phyloP scores from a whole-genome alignment of 345 rosid species.

The Aquilaria malaccensis region DNA sequence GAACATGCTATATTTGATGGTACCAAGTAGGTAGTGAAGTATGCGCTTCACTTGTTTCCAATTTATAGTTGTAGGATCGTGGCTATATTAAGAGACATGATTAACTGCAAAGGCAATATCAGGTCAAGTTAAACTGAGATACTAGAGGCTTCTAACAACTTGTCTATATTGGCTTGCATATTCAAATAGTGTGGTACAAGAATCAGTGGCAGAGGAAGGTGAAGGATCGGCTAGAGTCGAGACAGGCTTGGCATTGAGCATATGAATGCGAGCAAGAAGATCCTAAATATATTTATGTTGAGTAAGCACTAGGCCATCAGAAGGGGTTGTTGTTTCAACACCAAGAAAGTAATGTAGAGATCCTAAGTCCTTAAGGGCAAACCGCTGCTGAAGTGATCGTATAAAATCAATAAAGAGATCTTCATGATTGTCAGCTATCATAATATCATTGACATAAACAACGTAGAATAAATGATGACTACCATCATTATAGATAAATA shows the following conservation, averaged over 20 bases:
- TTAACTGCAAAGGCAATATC: background rate
- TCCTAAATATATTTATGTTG: background rate
- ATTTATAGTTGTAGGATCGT: background rate
- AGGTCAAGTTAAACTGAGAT: background rate
- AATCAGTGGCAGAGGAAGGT: no score
- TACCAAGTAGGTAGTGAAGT: no score
- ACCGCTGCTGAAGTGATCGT: background rate
- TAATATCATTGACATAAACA: background rate
- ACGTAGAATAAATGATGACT: background rate
- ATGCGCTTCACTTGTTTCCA: background rate
- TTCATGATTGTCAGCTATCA: background rate
- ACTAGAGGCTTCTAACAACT: background rate
- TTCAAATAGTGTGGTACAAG: background rate
- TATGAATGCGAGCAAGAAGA: background rate
- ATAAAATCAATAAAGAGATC: background rate
- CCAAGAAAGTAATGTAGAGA: background rate
- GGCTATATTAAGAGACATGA: background rate
- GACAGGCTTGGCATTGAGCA: background rate
- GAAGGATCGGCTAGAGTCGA: background rate
- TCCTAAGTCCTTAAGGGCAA: background rate
- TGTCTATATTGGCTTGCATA: background rate
- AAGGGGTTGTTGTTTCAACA: no score
- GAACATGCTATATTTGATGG: no score
- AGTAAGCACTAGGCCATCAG: no score
- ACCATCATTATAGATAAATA: background rate